These are phyloP conservation scores for Ceratobasidium sp. DNA, from an alignment of 1,284 basidiomycete species.

Conservation along the genomic window DNA sequence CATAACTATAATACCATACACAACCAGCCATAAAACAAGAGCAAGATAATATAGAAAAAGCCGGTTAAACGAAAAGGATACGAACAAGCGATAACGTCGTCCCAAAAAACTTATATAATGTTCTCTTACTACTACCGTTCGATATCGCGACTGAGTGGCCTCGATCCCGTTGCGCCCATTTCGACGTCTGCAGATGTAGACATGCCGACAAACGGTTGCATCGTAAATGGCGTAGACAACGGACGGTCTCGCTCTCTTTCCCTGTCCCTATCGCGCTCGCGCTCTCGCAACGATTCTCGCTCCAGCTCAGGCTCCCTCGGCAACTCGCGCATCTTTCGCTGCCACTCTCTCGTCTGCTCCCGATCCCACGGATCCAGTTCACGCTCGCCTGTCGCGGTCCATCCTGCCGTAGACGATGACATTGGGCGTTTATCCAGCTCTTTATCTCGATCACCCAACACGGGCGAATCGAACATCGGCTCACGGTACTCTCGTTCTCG, in stretches of 20 bases:
- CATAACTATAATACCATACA: background rate
- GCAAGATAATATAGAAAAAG: slow-evolving; percentile 13
- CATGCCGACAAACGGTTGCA: slow-evolving; percentile 31
- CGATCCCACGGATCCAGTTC: slow-evolving; percentile 37
- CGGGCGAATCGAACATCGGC: slow-evolving; percentile 8
- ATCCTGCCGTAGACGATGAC: slow-evolving; percentile 18
- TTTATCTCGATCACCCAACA: slow-evolving; percentile 3
- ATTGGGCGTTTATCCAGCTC: slow-evolving; percentile 23
- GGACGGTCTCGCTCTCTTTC: slow-evolving; percentile 32
- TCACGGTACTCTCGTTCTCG: slow-evolving; percentile 24
- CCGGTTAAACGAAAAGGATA: background rate
- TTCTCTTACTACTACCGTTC: slow-evolving; percentile 12
- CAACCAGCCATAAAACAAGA: background rate
- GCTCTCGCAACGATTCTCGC: background rate
- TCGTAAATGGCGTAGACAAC: slow-evolving; percentile 31
- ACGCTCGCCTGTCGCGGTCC: slow-evolving; percentile 16
- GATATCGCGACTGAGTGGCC: slow-evolving; percentile 18
- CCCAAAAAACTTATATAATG: no score
- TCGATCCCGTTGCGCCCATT: slow-evolving; percentile 19
- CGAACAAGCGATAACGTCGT: no score
- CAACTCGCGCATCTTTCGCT: slow-evolving; percentile 28
- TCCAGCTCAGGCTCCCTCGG: slow-evolving; percentile 7
- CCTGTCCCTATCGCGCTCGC: slow-evolving; percentile 5
- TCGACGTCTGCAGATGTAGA: slow-evolving; percentile 20
- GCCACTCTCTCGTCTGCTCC: slow-evolving; percentile 39